phyloP scores from a whole-genome alignment of 208 protist genomes.

The Wallacemonas collosoma region DNA sequence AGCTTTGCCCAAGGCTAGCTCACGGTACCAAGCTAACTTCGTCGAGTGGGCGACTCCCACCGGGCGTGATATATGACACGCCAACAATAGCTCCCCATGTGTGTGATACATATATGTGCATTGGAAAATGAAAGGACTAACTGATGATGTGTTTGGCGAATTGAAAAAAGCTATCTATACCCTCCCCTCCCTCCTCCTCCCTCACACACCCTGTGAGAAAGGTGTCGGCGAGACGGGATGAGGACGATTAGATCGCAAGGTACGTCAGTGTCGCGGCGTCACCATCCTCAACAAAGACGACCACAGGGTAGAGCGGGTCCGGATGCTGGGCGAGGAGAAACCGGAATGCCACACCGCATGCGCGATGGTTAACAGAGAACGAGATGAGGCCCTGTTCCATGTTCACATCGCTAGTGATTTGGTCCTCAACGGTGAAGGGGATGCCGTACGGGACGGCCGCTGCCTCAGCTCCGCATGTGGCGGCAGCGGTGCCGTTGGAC shows the following conservation, averaged over 20 bases:
- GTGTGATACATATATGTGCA: too few species aligned
- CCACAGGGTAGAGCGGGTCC: conserved; percentile 59
- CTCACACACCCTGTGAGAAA: neutral
- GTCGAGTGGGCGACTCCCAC: too few species aligned
- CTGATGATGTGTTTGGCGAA: too few species aligned
- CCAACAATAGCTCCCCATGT: too few species aligned
- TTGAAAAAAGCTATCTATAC: too few species aligned
- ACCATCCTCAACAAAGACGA: conserved; percentile 46
- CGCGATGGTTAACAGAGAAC: conserved; percentile 55
- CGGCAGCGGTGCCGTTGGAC: conserved; percentile 35
- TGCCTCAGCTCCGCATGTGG: conserved; percentile 4
- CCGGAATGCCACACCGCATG: conserved; percentile 57
- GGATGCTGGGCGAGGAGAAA: conserved; percentile 45
- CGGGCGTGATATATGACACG: too few species aligned
- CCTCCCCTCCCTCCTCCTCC: neutral
- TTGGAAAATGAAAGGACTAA: too few species aligned
- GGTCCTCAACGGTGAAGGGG: conserved; percentile 37
- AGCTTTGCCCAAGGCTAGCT: too few species aligned
- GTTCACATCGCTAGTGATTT: conserved; percentile 57
- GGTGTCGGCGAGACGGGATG: too few species aligned
- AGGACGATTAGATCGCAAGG: neutral
- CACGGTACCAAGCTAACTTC: too few species aligned
- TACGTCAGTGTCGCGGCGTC: conserved; percentile 34
- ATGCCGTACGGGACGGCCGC: conserved; percentile 50
- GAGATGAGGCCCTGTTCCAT: conserved; percentile 35